Percentiles rank a stretch among this genome's conserved stretches.
These are phyloP conservation scores for Detonula confervacea DNA, from an alignment of 352 stramenopile genomes.

Conservation along the genomic window DNA sequence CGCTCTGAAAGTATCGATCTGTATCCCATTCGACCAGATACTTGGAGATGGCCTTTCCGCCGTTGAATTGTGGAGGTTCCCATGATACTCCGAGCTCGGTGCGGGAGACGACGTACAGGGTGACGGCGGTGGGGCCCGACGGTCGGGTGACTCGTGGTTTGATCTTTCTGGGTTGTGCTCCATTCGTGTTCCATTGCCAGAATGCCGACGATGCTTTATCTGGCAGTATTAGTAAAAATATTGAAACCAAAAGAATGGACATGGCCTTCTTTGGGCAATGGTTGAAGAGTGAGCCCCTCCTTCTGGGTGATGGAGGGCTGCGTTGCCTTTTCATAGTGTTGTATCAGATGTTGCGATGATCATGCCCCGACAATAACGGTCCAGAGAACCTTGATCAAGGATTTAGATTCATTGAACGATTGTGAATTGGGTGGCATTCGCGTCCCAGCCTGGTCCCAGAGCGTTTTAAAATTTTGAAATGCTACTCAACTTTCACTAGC, in stretches of 20 bases:
- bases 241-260: slow-evolving; percentile 4
- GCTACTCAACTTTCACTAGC: too few relatives aligned
- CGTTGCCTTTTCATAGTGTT: background rate
- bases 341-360: background rate
- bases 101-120: slow-evolving; percentile 69
- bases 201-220: slow-evolving; percentile 27
- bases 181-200: slow-evolving; percentile 39
- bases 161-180: slow-evolving; percentile 33
- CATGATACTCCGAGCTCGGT: slow-evolving; percentile 85
- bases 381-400: background rate
- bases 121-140: slow-evolving; percentile 53
- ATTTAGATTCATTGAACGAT: background rate
- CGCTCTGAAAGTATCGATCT: slow-evolving; percentile 47
- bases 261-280: background rate
- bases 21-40: slow-evolving; percentile 94
- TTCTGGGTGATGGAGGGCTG: background rate
- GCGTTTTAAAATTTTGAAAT: too few relatives aligned
- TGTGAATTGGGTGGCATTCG: too few relatives aligned
- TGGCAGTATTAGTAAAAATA: slow-evolving; percentile 38
- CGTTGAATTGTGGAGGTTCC: slow-evolving; percentile 87
- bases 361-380: background rate
- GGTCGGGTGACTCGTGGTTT: slow-evolving; percentile 74
- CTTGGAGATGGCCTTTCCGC: slow-evolving; percentile 89
- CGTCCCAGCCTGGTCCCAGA: too few relatives aligned
- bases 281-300: background rate